Conservation (phyloP, 176 grass and related monocot genomes). For the Ensete ventricosum region DNA sequence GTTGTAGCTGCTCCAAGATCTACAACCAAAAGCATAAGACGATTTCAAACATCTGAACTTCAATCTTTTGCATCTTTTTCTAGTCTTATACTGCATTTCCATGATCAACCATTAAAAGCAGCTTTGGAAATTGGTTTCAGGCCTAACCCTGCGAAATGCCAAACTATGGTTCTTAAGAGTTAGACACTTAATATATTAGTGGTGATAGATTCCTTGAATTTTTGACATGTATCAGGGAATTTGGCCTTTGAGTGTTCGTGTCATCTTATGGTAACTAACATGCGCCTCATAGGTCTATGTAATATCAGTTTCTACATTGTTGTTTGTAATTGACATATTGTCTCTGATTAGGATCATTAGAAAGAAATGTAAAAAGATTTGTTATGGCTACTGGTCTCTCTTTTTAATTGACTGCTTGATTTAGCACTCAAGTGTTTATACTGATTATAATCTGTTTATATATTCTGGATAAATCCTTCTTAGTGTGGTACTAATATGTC, state of each 20-base stretch:
- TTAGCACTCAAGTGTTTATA: not conserved
- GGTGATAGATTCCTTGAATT: no score
- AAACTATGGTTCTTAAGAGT: no score
- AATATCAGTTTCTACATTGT: not conserved
- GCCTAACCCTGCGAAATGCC: no score
- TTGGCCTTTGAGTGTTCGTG: not conserved
- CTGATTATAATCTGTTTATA: no score
- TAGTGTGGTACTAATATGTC: no score
- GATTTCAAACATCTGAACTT: not conserved
- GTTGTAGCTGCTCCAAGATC: constrained; percentile 23
- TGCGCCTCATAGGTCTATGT: not conserved
- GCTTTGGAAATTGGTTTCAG: not conserved
- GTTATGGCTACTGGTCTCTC: not conserved
- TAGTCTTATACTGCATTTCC: not conserved
- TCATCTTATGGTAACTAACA: not conserved
- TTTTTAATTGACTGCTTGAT: not conserved
- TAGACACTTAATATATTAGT: no score
- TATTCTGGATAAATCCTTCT: no score
- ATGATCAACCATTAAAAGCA: not conserved
- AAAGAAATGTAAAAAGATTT: not conserved
- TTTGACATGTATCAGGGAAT: not conserved
- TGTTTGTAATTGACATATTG: not conserved
- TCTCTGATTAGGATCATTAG: not conserved
- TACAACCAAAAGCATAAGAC: not conserved
- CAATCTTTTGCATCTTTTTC: not conserved